phyloP scores from a whole-genome alignment of 148 eudicot species.

The Simmondsia chinensis region DNA sequence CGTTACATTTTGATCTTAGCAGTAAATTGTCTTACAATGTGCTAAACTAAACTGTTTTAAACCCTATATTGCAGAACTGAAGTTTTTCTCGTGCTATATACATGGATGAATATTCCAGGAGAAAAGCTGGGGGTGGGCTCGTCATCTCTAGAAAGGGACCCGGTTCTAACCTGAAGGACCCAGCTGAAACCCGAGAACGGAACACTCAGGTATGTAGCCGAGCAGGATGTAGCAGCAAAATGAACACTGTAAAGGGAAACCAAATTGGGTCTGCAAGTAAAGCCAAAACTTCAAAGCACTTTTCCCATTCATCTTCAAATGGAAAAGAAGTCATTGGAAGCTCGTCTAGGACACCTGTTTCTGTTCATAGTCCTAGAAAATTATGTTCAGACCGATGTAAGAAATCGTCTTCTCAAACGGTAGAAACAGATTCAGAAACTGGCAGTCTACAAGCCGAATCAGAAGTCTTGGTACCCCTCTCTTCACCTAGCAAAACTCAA shows the following conservation, averaged over 20 bases:
- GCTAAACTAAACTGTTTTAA: too few relatives aligned
- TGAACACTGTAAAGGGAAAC: conserved; percentile 30
- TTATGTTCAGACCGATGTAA: conserved; percentile 19
- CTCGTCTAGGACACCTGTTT: conserved; percentile 28
- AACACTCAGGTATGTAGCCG: conserved; percentile 63
- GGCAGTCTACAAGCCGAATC: conserved; percentile 32
- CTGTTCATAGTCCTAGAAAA: conserved; percentile 21
- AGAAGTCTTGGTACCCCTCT: conserved; percentile 20
- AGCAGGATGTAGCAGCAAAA: conserved; percentile 69
- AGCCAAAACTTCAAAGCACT: conserved; percentile 29
- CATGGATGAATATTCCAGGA: conserved; percentile 50
- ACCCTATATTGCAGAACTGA: conserved; percentile 29
- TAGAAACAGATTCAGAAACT: conserved; percentile 33
- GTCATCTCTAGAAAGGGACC: conserved; percentile 32
- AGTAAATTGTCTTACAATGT: too few relatives aligned
- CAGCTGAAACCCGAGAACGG: conserved; percentile 30
- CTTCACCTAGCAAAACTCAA: conserved; percentile 16
- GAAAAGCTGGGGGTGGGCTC: conserved; percentile 39
- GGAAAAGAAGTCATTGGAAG: conserved; percentile 47
- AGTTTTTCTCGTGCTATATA: conserved; percentile 6
- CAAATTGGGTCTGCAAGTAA: conserved; percentile 37
- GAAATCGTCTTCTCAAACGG: conserved; percentile 22
- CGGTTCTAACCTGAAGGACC: conserved; percentile 28
- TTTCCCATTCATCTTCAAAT: conserved; percentile 30
- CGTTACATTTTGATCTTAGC: too few relatives aligned